Evolutionary conservation across 352 stramenopile genomes (phyloP).

Genomic region (Phytophthora cactorum): DNA sequence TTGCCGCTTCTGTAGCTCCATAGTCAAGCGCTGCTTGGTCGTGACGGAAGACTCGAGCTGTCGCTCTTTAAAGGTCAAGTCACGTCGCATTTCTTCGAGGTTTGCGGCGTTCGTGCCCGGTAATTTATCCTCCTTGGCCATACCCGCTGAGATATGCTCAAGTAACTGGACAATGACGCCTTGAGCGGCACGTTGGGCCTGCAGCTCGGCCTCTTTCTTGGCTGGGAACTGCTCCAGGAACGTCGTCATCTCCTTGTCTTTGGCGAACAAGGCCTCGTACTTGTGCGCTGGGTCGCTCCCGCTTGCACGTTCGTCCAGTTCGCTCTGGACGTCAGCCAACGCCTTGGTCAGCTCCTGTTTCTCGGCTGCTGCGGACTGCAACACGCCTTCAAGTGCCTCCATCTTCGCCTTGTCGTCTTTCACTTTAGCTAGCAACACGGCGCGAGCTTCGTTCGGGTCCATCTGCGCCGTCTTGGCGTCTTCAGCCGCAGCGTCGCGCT

Average conservation of each 20-base stretch:
- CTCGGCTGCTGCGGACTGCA: conserved; percentile 59
- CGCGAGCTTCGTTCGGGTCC: conserved; percentile 87
- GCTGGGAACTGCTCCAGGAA: conserved; percentile 89
- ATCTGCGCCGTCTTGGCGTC: conserved; percentile 89
- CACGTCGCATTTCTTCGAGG: conserved; percentile 88
- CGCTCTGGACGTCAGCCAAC: conserved; percentile 59
- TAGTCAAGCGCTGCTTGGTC: conserved; percentile 87
- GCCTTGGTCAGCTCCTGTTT: conserved; percentile 64
- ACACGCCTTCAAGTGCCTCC: conserved; percentile 69
- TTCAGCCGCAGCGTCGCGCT: conserved; percentile 78
- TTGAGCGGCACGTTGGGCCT: conserved; percentile 62
- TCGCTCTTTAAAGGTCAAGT: conserved; percentile 92
- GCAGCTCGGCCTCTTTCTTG: conserved; percentile 70
- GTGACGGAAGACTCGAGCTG: conserved; percentile 91
- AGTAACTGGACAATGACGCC: conserved; percentile 89
- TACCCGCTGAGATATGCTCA: conserved; percentile 88
- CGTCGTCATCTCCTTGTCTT: conserved; percentile 92
- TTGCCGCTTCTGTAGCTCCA: conserved; percentile 89
- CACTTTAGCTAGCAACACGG: conserved; percentile 84
- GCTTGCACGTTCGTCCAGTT: conserved; percentile 71
- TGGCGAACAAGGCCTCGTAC: conserved; percentile 89
- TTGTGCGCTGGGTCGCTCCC: conserved; percentile 81
- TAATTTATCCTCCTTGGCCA: conserved; percentile 81
- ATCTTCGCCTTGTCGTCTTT: conserved; percentile 89
- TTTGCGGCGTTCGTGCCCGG: conserved; percentile 58